Evolutionary conservation across 2,329 filamentous ascomycete genomes (phyloP).

Genomic region (Fusarium luffae): DNA sequence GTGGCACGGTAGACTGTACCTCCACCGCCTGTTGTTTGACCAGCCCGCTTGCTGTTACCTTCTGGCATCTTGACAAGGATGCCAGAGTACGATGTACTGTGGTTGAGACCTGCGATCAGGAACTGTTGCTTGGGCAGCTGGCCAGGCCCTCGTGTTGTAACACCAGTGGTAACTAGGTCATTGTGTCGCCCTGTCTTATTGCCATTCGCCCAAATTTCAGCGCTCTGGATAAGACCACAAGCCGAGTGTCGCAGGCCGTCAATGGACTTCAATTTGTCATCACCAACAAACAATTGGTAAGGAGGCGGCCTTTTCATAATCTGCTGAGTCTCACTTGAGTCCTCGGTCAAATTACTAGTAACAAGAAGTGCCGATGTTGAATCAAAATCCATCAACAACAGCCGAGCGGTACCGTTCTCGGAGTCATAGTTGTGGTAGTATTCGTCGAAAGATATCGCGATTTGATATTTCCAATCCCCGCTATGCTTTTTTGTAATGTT

Average conservation of each 20-base stretch:
- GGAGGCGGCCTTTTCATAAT: slow-evolving; percentile 65
- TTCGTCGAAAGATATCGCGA: slow-evolving; percentile 84
- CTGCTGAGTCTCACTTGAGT: slow-evolving; percentile 65
- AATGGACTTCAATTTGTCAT: slow-evolving; percentile 67
- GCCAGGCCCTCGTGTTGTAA: slow-evolving; percentile 75
- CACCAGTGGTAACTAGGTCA: slow-evolving; percentile 65
- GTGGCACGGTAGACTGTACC: slow-evolving; percentile 78
- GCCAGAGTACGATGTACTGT: slow-evolving; percentile 76
- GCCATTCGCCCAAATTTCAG: slow-evolving; percentile 68
- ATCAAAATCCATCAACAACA: slow-evolving; percentile 89
- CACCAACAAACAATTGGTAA: slow-evolving; percentile 82
- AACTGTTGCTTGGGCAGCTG: slow-evolving; percentile 87
- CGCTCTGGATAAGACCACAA: slow-evolving; percentile 78
- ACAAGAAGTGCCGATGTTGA: slow-evolving; percentile 80
- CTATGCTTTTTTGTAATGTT: slow-evolving; percentile 68
- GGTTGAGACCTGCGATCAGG: slow-evolving; percentile 79
- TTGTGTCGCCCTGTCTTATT: slow-evolving; percentile 60
- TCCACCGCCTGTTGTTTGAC: slow-evolving; percentile 71
- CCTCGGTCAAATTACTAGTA: slow-evolving; percentile 76
- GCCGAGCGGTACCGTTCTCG: slow-evolving; percentile 57
- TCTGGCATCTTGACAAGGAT: slow-evolving; percentile 73
- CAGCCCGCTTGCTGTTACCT: slow-evolving; percentile 56
- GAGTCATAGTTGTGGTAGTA: slow-evolving; percentile 75
- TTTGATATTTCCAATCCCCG: slow-evolving; percentile 80
- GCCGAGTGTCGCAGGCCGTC: slow-evolving; percentile 81